Evolutionary conservation across 441 rosid species (phyloP).

Genomic region (Breynia disticha): DNA sequence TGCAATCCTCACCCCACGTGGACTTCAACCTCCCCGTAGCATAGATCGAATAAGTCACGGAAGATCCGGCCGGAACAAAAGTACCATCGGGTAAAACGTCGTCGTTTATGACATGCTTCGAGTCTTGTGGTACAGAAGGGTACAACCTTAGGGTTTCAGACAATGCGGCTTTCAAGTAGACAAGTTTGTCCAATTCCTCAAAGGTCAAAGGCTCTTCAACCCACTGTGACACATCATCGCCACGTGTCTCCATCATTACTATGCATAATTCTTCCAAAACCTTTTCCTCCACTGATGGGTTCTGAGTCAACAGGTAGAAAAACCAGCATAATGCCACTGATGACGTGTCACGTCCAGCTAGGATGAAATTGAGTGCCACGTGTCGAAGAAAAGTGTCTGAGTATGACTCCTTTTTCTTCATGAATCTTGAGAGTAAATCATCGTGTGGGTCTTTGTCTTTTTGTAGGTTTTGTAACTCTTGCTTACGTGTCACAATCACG

Average conservation of each 20-base stretch:
- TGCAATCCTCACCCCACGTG: conserved; percentile 84
- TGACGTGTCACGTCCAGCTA: conserved; percentile 97
- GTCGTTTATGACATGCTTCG: conserved; percentile 72
- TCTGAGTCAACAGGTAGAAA: conserved; percentile 61
- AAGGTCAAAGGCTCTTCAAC: conserved; percentile 54
- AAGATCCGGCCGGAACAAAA: conserved; percentile 86
- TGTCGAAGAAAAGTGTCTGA: conserved; percentile 69
- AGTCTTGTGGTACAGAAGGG: conserved; percentile 94
- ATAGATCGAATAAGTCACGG: conserved; percentile 87
- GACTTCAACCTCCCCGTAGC: conserved; percentile 82
- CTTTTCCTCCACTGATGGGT: conserved; percentile 59
- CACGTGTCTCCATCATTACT: conserved; percentile 63
- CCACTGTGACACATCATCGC: conserved; percentile 51
- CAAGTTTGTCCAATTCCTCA: conserved; percentile 66
- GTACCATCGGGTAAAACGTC: conserved; percentile 90
- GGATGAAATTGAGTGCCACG: conserved; percentile 90
- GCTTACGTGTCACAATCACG: conserved; percentile 63
- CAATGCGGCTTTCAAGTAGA: conserved; percentile 76
- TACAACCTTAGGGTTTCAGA: conserved; percentile 81
- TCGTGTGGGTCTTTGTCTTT: conserved; percentile 46
- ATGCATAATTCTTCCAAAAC: conserved; percentile 49
- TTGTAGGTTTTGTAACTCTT: conserved; percentile 46
- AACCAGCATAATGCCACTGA: conserved; percentile 92
- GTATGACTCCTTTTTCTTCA: conserved; percentile 80
- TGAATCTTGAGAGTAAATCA: conserved; percentile 76